phyloP scores from a whole-genome alignment of 148 eudicot species.

The Nepenthes mirabilis region DNA sequence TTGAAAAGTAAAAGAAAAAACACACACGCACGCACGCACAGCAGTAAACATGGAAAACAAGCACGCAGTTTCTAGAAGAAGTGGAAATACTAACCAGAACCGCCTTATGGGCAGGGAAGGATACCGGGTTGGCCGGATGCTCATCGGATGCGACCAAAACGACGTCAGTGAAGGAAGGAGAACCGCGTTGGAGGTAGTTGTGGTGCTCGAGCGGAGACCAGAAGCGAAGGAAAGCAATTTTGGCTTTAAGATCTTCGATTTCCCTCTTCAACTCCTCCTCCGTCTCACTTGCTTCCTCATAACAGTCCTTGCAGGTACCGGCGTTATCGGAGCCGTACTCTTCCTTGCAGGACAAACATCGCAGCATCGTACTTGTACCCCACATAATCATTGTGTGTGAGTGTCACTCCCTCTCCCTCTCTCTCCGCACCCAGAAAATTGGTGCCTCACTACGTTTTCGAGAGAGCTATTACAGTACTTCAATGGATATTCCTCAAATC shows the following conservation, averaged over 20 bases:
- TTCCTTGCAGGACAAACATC: slow-evolving; percentile 65
- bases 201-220: slow-evolving; percentile 9
- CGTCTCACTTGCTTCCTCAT: slow-evolving; percentile 85
- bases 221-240: slow-evolving; percentile 46
- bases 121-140: slow-evolving; percentile 14
- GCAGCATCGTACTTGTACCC: slow-evolving; percentile 3
- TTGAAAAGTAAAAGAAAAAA: no score
- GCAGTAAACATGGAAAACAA: no score
- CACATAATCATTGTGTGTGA: no score
- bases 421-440: no score
- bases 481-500: no score
- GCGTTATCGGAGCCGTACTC: slow-evolving; percentile 64
- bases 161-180: slow-evolving; percentile 45
- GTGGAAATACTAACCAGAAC: slow-evolving; percentile 35
- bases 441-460: no score
- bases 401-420: no score
- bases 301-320: slow-evolving; percentile 86
- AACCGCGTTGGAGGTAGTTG: not conserved
- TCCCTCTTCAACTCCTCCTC: slow-evolving; percentile 69
- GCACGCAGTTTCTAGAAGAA: not conserved
- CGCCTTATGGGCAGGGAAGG: slow-evolving; percentile 65
- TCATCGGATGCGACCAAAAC: slow-evolving; percentile 55
- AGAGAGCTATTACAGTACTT: no score
- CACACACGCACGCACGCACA: no score
- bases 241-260: slow-evolving; percentile 67